Base-by-base conservation (phyloP, 2,329 filamentous ascomycete species). In the Verticillium nubilum region DNA sequence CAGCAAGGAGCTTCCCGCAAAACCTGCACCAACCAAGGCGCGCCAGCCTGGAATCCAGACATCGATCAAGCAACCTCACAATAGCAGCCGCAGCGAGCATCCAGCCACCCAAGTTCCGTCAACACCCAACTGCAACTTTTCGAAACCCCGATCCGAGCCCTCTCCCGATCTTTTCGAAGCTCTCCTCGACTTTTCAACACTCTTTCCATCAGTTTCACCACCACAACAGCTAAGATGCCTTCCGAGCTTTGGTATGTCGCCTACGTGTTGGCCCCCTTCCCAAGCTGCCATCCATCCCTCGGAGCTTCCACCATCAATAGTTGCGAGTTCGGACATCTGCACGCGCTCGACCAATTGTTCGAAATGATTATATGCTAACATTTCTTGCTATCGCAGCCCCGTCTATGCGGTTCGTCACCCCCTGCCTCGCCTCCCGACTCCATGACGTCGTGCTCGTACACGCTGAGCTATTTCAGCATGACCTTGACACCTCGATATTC, bases 361-460 rank as follows among this genome's bases (percentile, higher is more conserved):
- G 19, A 31, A 13, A 37, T 61, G 50, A 53, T 56, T 15, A 52
- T 61, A 60, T 64, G 63, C 67, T 71, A 68, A 71, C 62, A 23
- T 29, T 64, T 58, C 3, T 56, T 56, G 26, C 47, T 55, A 33
- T 58, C 27, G 64, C 71, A 99, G 94, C 84, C 94, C 94, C 81
- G 94, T 96, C 74, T 99, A 98, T 84, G 92, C 95, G 86, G 95
- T 98, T 87, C 92, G 94, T 97, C 72, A 65, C 59, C 62, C 63
- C 61, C 66, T 60, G 42, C 37, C 58, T 54, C 57, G 60, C 54
- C 57, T 62, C 52, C 53, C 62, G 62, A 60, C 52, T 59, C 62
- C 62, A 64, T 64, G 62, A 64, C 62, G 62, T 64, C 62, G 62
- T 57, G 57, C 37, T 28, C 57, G 52, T 56, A 29, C 57, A 26